Conservation (phyloP, 139 green algal species). For the Tetraselmis striata region DNA sequence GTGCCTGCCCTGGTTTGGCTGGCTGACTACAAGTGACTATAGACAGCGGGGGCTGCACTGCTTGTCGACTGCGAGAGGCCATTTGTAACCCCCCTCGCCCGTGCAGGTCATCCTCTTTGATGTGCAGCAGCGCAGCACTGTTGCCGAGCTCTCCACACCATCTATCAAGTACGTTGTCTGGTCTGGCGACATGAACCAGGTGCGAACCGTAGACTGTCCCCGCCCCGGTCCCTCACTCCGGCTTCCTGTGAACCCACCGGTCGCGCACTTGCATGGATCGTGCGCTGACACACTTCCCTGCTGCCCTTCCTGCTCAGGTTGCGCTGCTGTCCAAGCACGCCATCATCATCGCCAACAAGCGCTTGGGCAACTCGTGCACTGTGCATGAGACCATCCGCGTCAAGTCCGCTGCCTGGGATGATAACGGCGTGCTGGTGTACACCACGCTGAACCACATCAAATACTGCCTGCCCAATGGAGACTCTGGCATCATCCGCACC, state of each 20-base stretch:
- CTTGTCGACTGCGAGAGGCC: background rate
- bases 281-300: too few species aligned
- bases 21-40: background rate
- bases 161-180: conserved; percentile 97
- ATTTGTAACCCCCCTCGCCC: background rate
- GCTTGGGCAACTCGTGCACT: conserved; percentile 77
- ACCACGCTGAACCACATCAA: conserved; percentile 99
- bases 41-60: background rate
- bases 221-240: too few species aligned
- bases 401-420: conserved; percentile 94
- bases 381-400: conserved; percentile 97
- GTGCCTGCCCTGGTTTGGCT: conserved; percentile 22
- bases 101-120: conserved; percentile 89
- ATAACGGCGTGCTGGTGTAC: conserved; percentile 94
- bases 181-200: conserved; percentile 83
- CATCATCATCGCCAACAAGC: conserved; percentile 92
- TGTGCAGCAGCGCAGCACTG: conserved; percentile 84
- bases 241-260: too few species aligned
- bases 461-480: conserved; percentile 96
- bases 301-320: too few species aligned
- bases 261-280: too few species aligned
- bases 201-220: too few species aligned
- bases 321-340: conserved; percentile 96
- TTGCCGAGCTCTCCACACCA: conserved; percentile 85
- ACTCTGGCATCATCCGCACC: conserved; percentile 95